Base-by-base conservation (phyloP, 352 stramenopile genomes). In the Pythium dissimile region DNA sequence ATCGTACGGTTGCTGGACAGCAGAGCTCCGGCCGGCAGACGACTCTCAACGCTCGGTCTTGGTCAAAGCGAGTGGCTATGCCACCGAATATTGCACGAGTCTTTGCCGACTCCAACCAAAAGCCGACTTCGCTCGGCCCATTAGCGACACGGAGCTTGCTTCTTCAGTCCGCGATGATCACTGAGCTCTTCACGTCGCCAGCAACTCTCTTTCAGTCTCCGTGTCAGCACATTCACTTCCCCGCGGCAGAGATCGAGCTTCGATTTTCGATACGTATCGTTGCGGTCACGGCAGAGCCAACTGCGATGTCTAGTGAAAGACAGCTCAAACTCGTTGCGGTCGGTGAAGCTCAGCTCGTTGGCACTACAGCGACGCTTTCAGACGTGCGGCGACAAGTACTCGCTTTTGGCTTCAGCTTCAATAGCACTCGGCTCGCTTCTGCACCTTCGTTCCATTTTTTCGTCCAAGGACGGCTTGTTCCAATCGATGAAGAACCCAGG, bases 371-470 rank as follows among this genome's bases (percentile, higher is more conserved):
- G 0, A 44, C 34, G 3, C 38, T 64, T 1, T 39, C 47, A 3
- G 39, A 62, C 35, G 24, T 62, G 41, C 47, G 56, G 5, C 30
- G 38, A 24, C 37, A 53, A 12, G 13, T 58, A 4, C 11, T 37
- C 10, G 47, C 48, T 5, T 53, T 21, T 18, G 20, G 23, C 15
- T 11, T n/a, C 0, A 18, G 27, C 27, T 28, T 26, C 8, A 1
- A 0, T 16, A 11, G 11, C 11, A 23, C 18, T 21, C 12, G 21
- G 8, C 34, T 42, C 15, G 28, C 50, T 1, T 42, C 50, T 21
- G 30, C 26, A 15, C 39, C 38, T 10, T 30, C 27, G 15, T 62
- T 67, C 32, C 52, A n/a, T 16, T 67, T 67, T 26, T 62, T 57
- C 23, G 5, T 48, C 0, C n/a, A 23, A 21, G 43, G 46, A 3